Base-by-base conservation (phyloP, 768 basidiomycete genomes). In the Thelephora aurantiotincta region DNA sequence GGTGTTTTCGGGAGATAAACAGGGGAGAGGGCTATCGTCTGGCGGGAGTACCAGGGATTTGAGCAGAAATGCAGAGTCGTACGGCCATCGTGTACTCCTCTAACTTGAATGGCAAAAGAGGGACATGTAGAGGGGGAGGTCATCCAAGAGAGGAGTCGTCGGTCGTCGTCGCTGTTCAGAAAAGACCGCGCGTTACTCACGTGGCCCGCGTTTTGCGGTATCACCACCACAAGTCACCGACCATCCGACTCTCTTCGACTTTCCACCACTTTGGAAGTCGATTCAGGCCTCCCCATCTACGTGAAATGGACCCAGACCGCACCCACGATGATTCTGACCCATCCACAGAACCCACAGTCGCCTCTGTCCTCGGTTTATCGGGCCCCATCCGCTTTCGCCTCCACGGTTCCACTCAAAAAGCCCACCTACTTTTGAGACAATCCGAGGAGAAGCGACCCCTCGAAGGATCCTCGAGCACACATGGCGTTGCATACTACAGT, bases 381-480 rank as follows among this genome's bases (percentile, higher is more conserved):
- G 75, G 74, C 35, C 58, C 65, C 44, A 65, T 83, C 55, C 80
- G 79, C 56, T 73, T 84, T 63, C 72, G 77, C 52, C 74, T 70
- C 52, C 80, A 82, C 70, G 73, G 75, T 20, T 71, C 72, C 52
- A 75, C 69, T 47, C 77, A 79, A 56, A 83, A 82, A 59, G 71
- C 82, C 22, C 82, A 84, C 62, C 69, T 80, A 53, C 65, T 82
- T 53, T 61, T 84, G 38, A 30, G 9, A 9, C 26, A 30, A 30
- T 30, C 26, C 26, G 26, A 30, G 9, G 26, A 30, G 26, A 70
- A 75, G 65, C 79, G 80, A 61, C 79, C 79, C 52, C 69, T 69
- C 51, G 68, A 58, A 9, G 61, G 65, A n/a, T 59, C 60, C 18
- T 47, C 54, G 16, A 55, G 59, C 16, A 16, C 38, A 14, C 12